These are phyloP conservation scores for Arthrobotrys iridis DNA, from an alignment of 2,329 filamentous ascomycete genomes.

Conservation along the genomic window DNA sequence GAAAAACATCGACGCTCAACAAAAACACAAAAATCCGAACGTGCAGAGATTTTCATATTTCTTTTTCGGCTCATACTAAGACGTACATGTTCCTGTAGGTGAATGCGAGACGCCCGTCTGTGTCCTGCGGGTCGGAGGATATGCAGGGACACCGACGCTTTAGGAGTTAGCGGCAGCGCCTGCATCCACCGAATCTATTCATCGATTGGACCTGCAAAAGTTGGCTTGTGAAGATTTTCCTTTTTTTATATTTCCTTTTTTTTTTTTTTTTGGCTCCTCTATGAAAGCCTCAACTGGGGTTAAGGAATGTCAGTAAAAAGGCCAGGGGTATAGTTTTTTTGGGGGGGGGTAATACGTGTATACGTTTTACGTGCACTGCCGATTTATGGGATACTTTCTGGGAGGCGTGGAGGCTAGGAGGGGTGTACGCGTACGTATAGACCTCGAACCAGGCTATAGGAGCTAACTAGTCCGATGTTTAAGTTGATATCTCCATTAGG, in stretches of 20 bases:
- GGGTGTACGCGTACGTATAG: background rate
- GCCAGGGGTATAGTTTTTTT: no score
- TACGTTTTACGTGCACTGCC: no score
- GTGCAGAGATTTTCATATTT: background rate
- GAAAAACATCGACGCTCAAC: conserved; percentile 9
- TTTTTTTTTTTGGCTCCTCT: no score
- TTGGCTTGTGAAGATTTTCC: background rate
- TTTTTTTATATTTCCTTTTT: no score
- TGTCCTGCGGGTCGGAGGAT: conserved; percentile 16
- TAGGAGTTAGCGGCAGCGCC: conserved; percentile 7
- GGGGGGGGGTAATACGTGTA: no score
- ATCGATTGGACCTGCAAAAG: background rate
- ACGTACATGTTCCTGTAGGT: background rate
- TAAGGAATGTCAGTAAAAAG: no score
- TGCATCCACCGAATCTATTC: conserved; percentile 9
- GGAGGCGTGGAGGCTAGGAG: background rate
- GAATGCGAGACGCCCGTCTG: conserved; percentile 21
- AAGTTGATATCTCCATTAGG: no score
- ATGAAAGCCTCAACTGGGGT: no score
- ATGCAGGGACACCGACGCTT: conserved; percentile 19
- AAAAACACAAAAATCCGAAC: background rate
- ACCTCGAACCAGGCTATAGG: background rate
- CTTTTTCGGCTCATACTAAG: no score
- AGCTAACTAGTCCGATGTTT: no score
- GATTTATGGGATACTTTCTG: no score